phyloP scores from a whole-genome alignment of 2,329 filamentous ascomycete genomes.

The Epichloe scottii region DNA sequence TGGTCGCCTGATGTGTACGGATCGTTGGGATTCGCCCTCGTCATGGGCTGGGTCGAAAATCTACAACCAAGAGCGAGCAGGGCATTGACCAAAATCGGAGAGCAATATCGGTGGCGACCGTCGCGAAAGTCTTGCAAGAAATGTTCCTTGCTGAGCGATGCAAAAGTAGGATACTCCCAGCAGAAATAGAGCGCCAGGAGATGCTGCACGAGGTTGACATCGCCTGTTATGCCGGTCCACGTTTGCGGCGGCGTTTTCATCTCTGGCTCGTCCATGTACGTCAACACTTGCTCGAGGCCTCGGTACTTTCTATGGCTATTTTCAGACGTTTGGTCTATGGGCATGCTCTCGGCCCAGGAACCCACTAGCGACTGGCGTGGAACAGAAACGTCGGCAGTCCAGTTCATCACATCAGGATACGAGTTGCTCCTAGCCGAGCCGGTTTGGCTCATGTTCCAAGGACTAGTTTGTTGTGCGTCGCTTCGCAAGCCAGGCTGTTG shows the following conservation, averaged over 20 bases:
- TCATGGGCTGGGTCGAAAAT: slow-evolving; percentile 52
- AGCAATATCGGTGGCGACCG: slow-evolving; percentile 53
- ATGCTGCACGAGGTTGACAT: slow-evolving; percentile 47
- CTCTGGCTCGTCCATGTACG: slow-evolving; percentile 31
- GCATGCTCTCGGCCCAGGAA: slow-evolving; percentile 35
- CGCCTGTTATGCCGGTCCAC: slow-evolving; percentile 51
- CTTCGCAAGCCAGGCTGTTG: slow-evolving; percentile 18
- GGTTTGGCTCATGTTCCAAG: slow-evolving; percentile 38
- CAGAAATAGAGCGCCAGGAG: slow-evolving; percentile 58
- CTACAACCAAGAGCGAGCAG: slow-evolving; percentile 54
- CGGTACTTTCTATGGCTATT: slow-evolving; percentile 21
- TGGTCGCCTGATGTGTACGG: slow-evolving; percentile 57
- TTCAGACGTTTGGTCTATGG: slow-evolving; percentile 20
- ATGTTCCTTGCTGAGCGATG: slow-evolving; percentile 58
- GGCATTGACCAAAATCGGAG: slow-evolving; percentile 52
- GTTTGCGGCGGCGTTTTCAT: slow-evolving; percentile 28
- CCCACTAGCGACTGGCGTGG: slow-evolving; percentile 34
- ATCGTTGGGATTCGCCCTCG: slow-evolving; percentile 48
- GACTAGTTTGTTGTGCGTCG: slow-evolving; percentile 32
- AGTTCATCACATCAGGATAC: slow-evolving; percentile 33
- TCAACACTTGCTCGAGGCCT: slow-evolving; percentile 35
- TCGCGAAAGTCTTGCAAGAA: slow-evolving; percentile 54
- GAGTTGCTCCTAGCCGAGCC: slow-evolving; percentile 34
- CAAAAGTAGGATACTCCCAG: slow-evolving; percentile 66
- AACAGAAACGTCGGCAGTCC: slow-evolving; percentile 26